Base-by-base conservation (phyloP, 2,329 filamentous ascomycete species). In the Fusarium citri region DNA sequence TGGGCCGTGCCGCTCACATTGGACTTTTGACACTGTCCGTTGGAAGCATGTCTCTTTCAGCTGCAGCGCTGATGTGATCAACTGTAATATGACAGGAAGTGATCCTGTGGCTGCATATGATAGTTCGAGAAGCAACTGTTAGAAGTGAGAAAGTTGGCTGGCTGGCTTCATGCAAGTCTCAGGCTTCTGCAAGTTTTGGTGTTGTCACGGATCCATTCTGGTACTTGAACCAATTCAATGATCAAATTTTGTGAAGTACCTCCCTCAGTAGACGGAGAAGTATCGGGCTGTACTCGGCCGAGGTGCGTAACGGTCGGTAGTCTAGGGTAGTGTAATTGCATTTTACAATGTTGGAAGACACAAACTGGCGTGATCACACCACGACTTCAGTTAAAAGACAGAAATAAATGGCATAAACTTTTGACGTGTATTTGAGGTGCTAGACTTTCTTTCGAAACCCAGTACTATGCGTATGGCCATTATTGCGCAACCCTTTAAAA, bases 1-100 rank as follows among this genome's bases (percentile, higher is more conserved):
- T 70, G 67, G 67, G 67, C 67, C 67, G 67, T 68, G 55, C 67
- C 67, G 67, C 67, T 71, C 63, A 71, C 63, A 64, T 55, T 25
- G 45, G n/a, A 51, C 28, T 18, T n/a, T 20, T 18, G 8, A 37
- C 34, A 37, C 34, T 37, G 31, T 26, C 34, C 14, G 10, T 15
- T 40, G 18, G 16, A 20, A 9, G 14, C 8, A 28, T 26, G 8
- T 28, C 46, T n/a, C 42, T 26, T 34, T 49, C 6, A 8, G 18
- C 30, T 23, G 14, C 18, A 16, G 9, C 8, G 31, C 15, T 42
- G 20, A n/a, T 23, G 5, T 40, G 28, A n/a, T 31, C 46, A 43
- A 48, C 15, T 28, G 30, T 25, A 30, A 41, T 16, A 8, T 54
- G 56, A 61, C 15, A 53, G 16, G 9, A 16, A 25, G 18, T 42